Evolutionary conservation across 1,139 yeast species (phyloP).

Genomic region (Pichia sp.): DNA sequence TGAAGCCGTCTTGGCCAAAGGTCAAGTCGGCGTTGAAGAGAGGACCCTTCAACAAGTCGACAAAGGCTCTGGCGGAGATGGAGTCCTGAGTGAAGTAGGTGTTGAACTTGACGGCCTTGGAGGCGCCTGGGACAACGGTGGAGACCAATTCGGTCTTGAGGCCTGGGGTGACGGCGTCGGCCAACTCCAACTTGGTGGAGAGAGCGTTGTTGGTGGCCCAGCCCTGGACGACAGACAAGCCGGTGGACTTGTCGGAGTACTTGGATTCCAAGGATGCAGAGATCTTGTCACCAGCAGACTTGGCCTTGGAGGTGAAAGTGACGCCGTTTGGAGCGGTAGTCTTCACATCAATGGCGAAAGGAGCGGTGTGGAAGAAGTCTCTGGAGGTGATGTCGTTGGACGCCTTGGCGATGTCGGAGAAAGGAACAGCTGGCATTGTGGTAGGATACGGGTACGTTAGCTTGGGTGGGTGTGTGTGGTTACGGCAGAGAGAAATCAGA

Average conservation of each 20-base stretch:
- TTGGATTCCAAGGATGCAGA: constrained; percentile 90
- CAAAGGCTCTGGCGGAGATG: constrained; percentile 90
- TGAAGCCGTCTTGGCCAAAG: constrained; percentile 92
- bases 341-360: constrained; percentile 85
- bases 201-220: constrained; percentile 94
- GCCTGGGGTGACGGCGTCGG: constrained; percentile 92
- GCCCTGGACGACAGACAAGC: constrained; percentile 92
- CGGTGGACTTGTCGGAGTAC: constrained; percentile 89
- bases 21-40: constrained; percentile 92
- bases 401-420: constrained; percentile 85
- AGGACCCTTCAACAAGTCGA: constrained; percentile 94
- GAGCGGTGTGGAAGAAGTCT: constrained; percentile 90
- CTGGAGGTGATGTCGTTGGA: constrained; percentile 83
- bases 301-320: constrained; percentile 90
- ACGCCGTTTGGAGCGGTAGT: constrained; percentile 97
- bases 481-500: neutral
- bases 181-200: constrained; percentile 89
- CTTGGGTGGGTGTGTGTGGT: neutral
- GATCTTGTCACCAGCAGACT: constrained; percentile 70
- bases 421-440: constrained; percentile 66
- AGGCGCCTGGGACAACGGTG: constrained; percentile 81
- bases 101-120: constrained; percentile 88
- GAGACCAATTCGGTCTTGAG: constrained; percentile 90
- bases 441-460: neutral
- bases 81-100: constrained; percentile 90